These are phyloP conservation scores for Fusarium tricinctum DNA, from an alignment of 2,329 filamentous ascomycete genomes.

Conservation along the genomic window DNA sequence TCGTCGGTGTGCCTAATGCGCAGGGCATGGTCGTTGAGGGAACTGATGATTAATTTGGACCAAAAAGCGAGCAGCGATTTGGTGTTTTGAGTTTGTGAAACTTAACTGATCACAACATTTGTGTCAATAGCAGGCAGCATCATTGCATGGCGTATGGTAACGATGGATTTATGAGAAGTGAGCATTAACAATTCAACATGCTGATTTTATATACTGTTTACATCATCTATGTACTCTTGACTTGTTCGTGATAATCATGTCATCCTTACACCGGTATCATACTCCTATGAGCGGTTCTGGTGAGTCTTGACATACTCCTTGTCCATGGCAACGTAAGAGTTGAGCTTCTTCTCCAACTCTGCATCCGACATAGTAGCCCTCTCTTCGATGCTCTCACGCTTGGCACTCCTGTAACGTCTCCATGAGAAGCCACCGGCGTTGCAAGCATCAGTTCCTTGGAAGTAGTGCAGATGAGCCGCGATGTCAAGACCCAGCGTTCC, in stretches of 20 bases:
- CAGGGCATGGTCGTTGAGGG: slow-evolving; percentile 71
- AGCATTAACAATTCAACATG: slow-evolving; percentile 2
- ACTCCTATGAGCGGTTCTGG: slow-evolving; percentile 15
- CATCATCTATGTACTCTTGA: slow-evolving; percentile 8
- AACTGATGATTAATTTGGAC: slow-evolving; percentile 42
- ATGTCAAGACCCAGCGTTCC: slow-evolving; percentile 61
- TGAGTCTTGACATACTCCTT: slow-evolving; percentile 48
- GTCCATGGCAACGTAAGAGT: slow-evolving; percentile 55
- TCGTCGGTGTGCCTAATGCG: slow-evolving; percentile 72
- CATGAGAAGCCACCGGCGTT: slow-evolving; percentile 41
- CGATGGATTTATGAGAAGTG: slow-evolving; percentile 10
- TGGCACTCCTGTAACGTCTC: slow-evolving; percentile 43
- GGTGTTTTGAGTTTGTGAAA: slow-evolving; percentile 19
- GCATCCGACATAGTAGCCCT: slow-evolving; percentile 49
- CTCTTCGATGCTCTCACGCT: slow-evolving; percentile 10
- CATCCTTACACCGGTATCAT: slow-evolving; percentile 9
- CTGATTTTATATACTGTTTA: background rate
- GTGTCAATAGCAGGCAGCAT: slow-evolving; percentile 1
- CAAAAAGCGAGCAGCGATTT: slow-evolving; percentile 6
- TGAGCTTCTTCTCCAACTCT: slow-evolving; percentile 58
- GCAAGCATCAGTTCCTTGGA: slow-evolving; percentile 61
- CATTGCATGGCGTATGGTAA: slow-evolving; percentile 19
- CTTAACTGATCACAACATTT: slow-evolving; percentile 1
- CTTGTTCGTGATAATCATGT: slow-evolving; percentile 8
- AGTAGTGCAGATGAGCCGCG: slow-evolving; percentile 64